phyloP scores from a whole-genome alignment of 805 yeast genomes.

The Cyberlindnera galapagoensis region DNA sequence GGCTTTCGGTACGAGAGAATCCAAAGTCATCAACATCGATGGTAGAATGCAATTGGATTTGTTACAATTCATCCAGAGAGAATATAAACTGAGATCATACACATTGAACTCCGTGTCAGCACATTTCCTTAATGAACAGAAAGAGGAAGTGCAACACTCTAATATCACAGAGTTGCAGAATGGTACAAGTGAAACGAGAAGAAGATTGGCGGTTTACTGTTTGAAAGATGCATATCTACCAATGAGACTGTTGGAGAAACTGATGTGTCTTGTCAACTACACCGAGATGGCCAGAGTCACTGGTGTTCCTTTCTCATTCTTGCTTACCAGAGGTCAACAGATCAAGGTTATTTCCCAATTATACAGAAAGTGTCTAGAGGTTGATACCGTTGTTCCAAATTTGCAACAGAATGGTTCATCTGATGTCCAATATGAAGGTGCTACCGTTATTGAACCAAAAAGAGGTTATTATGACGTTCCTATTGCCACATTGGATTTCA shows the following conservation, averaged over 20 bases:
- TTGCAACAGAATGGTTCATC: constrained; percentile 67
- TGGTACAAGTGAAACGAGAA: constrained; percentile 85
- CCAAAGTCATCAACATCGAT: constrained; percentile 85
- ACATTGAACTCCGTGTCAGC: constrained; percentile 95
- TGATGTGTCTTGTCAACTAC: constrained; percentile 94
- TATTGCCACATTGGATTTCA: constrained; percentile 95
- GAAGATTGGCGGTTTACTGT: constrained; percentile 95
- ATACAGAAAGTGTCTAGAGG: constrained; percentile 84
- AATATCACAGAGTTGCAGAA: constrained; percentile 92
- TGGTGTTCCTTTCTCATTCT: constrained; percentile 92
- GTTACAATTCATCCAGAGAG: constrained; percentile 89
- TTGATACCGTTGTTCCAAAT: constrained; percentile 86
- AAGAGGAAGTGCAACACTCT: constrained; percentile 97
- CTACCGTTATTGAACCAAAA: constrained; percentile 94
- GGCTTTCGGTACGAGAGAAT: constrained; percentile 95
- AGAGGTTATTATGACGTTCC: constrained; percentile 97
- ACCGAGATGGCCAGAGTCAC: constrained; percentile 99
- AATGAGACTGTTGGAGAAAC: constrained; percentile 75
- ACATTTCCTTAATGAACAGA: constrained; percentile 88
- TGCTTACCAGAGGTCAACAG: constrained; percentile 92
- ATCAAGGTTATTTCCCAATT: constrained; percentile 94
- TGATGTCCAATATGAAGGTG: constrained; percentile 97
- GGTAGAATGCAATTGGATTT: constrained; percentile 95
- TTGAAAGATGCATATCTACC: constrained; percentile 94
- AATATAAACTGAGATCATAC: constrained; percentile 89